Percentiles rank a stretch among this genome's conserved stretches.
Evolutionary conservation across 2,329 filamentous ascomycete genomes (phyloP).

Genomic region (Chrysoporthe puriensis): DNA sequence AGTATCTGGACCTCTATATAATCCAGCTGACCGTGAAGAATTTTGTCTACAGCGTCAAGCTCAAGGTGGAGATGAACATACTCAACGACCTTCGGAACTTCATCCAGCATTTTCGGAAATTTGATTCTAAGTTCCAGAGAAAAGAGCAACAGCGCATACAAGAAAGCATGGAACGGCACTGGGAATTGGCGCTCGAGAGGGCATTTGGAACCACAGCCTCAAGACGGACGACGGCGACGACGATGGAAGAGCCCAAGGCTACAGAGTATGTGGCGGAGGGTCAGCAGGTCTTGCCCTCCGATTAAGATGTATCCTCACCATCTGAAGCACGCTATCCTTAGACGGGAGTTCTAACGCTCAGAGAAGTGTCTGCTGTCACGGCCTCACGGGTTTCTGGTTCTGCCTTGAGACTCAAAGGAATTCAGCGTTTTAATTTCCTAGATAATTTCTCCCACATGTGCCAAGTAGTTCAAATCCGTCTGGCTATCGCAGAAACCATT

Average conservation of each 20-base stretch:
- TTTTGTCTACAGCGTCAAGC: constrained; percentile 49
- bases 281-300: constrained; percentile 8
- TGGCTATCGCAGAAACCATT: no score
- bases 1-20: constrained; percentile 45
- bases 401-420: no score
- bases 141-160: constrained; percentile 17
- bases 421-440: no score
- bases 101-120: constrained; percentile 13
- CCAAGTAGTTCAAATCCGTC: no score
- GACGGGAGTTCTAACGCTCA: no score
- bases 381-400: no score
- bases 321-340: no score
- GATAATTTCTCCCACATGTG: no score
- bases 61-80: constrained; percentile 61
- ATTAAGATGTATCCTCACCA: background rate
- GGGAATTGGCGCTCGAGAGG: constrained; percentile 20
- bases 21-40: constrained; percentile 46
- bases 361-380: no score
- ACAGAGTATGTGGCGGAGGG: constrained; percentile 11
- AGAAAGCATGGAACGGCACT: constrained; percentile 20
- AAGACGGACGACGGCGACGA: background rate
- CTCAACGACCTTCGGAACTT: constrained; percentile 44
- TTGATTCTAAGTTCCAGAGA: constrained; percentile 2
- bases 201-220: constrained; percentile 15
- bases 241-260: constrained; percentile 7